A percentile compares a stretch with the other conserved stretches of the same genome.
phyloP scores from a whole-genome alignment of 345 rosid species.

The Eutrema heterophyllum region DNA sequence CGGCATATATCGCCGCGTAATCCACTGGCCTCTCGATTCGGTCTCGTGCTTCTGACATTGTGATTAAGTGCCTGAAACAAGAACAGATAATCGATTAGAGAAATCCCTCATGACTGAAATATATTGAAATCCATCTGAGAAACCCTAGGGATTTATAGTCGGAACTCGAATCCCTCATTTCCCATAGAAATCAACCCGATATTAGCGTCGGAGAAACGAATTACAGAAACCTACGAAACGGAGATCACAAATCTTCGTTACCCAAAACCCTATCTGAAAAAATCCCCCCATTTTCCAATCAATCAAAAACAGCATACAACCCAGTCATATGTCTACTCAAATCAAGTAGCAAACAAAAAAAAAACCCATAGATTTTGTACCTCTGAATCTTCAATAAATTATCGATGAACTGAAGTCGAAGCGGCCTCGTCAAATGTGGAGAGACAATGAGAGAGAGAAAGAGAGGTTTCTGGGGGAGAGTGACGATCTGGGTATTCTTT shows the following conservation, averaged over 20 bases:
- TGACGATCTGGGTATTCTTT: slow-evolving; percentile 17
- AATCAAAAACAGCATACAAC: neutral
- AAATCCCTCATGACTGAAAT: neutral
- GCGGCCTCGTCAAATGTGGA: neutral
- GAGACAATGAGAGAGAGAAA: neutral
- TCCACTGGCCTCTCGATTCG: slow-evolving; percentile 55
- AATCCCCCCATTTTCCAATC: neutral
- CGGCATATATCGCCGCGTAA: slow-evolving; percentile 35
- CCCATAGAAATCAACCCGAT: neutral
- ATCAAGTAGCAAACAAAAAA: neutral
- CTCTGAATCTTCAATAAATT: slow-evolving; percentile 11
- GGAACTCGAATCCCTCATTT: neutral
- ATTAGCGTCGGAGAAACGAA: neutral
- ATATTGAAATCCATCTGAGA: neutral
- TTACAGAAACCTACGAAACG: neutral
- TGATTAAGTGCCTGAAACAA: neutral
- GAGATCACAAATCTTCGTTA: neutral
- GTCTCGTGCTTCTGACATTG: slow-evolving; percentile 71
- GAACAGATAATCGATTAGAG: neutral
- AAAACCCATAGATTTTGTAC: neutral
- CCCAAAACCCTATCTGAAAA: neutral
- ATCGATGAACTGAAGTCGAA: neutral
- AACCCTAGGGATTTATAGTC: neutral
- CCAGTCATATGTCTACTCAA: neutral
- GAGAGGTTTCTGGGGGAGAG: slow-evolving; percentile 1